Evolutionary conservation across 2,329 filamentous ascomycete species (phyloP), one percentile per base, ranked within the genome.

Genomic region (Chrysoporthe deuterocubensis): DNA sequence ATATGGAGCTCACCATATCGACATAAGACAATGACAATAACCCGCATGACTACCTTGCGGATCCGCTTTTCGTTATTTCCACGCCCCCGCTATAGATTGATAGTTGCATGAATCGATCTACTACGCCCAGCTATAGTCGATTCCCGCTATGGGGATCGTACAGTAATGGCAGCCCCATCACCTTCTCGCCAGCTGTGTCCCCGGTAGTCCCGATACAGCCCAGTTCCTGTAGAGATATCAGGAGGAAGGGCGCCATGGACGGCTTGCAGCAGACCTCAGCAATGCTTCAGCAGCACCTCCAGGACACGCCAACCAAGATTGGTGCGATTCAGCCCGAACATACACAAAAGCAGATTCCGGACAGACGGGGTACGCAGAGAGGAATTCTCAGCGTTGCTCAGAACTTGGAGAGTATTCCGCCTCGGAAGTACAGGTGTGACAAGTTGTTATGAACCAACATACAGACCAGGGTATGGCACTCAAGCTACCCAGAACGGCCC

Each of bases 211-310:
- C 13, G 58, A 34, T n/a, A n/a, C n/a, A n/a, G n/a, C n/a, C n/a
- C 3, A 64, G 65, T 46, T 60, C 68, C 9, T 59, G 65, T 56
- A 57, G 65, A 16, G 62, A 65, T 9, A 62, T 61, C 40, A 69
- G 68, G 62, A 52, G 65, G 21, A 67, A 62, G 32, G 63, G 67
- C 9, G 57, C 63, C 26, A 67, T 69, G 62, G 65, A 69, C 46
- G 68, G 68, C 14, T 65, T 65, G 14, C 68, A 69, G 32, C 56
- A 64, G 34, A 69, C 60, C 21, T 69, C 68, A 2, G 61, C 65
- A 21, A 67, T 69, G 56, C 60, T 69, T 18, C 68, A 67, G 32
- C 65, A 67, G 58, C 66, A 60, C 32, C 62, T 67, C 5, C 68
- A 66, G 37, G 37, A 43, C 18, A 69, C 54, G 13, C 63, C 68